Evolutionary conservation across 495 filamentous ascomycete genomes (phyloP), one percentile per base, ranked within the genome.

Genomic region (Entonaema liquescens): DNA sequence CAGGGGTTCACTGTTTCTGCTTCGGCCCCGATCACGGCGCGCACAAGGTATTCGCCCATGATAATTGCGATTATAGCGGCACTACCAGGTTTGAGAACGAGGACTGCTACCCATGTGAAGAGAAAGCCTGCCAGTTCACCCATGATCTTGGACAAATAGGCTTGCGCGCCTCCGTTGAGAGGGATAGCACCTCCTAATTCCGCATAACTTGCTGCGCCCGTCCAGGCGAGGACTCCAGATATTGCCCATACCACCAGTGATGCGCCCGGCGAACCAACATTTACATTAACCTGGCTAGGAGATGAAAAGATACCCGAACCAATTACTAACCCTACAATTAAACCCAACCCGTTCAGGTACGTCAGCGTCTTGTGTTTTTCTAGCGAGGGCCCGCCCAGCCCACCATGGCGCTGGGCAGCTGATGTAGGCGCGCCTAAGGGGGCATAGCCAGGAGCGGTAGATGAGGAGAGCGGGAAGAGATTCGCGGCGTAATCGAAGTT

Each of bases 231-330:
- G 9, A 98, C 71, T 1, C 95, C 95, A 2, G 96, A 95, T 44
- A 99, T 87, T 3, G 85, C 84, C 95, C 95, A 99, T 5, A 97
- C 89, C 19, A 98, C 87, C 59, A 99, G 82, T 6, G 93, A 89
- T 53, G 93, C 94, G 5, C 95, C 95, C 2, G 95, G 94, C 28
- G 95, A 97, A 25, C 96, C 96, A 26, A 90, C 94, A 79, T 97
- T 95, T 59, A 86, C 85, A 75, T 97, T 97, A 71, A 99, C 96
- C 80, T 97, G 93, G 68, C 92, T 93, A 0, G 95, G 95, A 29
- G 93, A 94, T 9, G 93, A 95, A 81, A 99, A 99, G 74, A 99
- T 98, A 1, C 95, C 95, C 17, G 92, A 94, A n/a, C 95, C 95
- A 72, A 99, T 98, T 77, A 98, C 95, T 53, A 99, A 75, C 5